Conservation (phyloP, 495 filamentous ascomycete genomes). For the Neurospora sp. region DNA sequence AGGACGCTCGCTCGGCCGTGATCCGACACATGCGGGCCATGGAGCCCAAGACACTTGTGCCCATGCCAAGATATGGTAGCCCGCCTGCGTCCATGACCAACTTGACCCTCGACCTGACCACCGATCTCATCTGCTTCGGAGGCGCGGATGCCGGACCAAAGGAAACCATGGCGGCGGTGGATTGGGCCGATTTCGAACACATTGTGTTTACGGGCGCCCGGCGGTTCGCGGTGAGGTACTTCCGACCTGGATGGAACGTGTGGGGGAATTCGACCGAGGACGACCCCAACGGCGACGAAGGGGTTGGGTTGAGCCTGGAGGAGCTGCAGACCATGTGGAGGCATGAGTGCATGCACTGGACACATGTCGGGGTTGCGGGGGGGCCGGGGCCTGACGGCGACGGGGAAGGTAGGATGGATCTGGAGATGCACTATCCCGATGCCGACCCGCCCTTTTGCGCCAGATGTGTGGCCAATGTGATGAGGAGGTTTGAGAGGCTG, state of each 20-base stretch:
- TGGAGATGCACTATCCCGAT: neutral
- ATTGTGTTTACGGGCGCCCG: conserved; percentile 9
- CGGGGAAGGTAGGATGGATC: neutral
- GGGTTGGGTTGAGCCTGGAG: neutral
- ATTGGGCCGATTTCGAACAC: conserved; percentile 9
- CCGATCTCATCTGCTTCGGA: conserved; percentile 13
- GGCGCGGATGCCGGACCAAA: neutral
- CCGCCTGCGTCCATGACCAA: neutral
- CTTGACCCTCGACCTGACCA: conserved; percentile 8
- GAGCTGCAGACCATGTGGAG: neutral
- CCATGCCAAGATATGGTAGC: conserved; percentile 8
- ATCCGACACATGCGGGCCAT: neutral
- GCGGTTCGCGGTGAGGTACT: conserved; percentile 11
- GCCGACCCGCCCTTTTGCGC: conserved; percentile 5
- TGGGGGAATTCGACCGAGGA: neutral
- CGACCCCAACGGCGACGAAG: neutral
- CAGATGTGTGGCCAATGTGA: conserved; percentile 5
- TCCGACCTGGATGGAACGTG: conserved; percentile 4
- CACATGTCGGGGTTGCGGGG: neutral
- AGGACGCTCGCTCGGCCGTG: neutral
- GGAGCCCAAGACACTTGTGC: conserved; percentile 5
- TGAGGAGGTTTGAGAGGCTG: conserved; percentile 10
- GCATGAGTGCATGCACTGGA: neutral
- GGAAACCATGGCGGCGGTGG: conserved; percentile 2
- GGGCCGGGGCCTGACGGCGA: neutral